Conservation (phyloP, 768 basidiomycete species). For the Thelephora aurantiotincta region DNA sequence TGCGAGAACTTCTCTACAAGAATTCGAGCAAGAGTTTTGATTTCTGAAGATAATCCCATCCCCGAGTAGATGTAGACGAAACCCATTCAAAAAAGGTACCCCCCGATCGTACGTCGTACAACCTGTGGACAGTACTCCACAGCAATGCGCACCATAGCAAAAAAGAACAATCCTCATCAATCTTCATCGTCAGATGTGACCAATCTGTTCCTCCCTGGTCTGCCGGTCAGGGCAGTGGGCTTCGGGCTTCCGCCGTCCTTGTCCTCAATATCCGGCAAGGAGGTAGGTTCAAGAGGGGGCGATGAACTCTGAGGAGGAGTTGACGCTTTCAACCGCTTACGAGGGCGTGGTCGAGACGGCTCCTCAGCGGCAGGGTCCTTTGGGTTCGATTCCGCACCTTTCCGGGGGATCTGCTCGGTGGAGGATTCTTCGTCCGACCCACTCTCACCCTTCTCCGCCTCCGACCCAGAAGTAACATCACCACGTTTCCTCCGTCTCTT, state of each 20-base stretch:
- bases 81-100: background rate
- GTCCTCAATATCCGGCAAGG: background rate
- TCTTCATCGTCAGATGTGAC: slow-evolving; percentile 28
- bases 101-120: too few relatives aligned
- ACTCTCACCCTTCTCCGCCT: slow-evolving; percentile 15
- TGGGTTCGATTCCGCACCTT: slow-evolving; percentile 1
- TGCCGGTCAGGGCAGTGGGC: slow-evolving; percentile 12
- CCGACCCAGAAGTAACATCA: slow-evolving; percentile 13
- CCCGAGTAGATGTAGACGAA: background rate
- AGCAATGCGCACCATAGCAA: background rate
- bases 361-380: background rate
- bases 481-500: slow-evolving; percentile 23
- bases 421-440: slow-evolving; percentile 14
- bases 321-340: slow-evolving; percentile 24
- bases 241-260: background rate
- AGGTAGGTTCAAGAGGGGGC: background rate
- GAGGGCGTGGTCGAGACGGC: slow-evolving; percentile 16
- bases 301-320: background rate
- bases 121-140: background rate
- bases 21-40: slow-evolving; percentile 85
- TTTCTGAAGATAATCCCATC: too few relatives aligned
- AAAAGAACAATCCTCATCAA: slow-evolving; percentile 1
- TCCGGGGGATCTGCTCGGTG: background rate
- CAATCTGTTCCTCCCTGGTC: slow-evolving; percentile 15
- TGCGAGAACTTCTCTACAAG: slow-evolving; percentile 73